Evolutionary conservation across 2,329 filamentous ascomycete genomes (phyloP), one percentile per base, ranked within the genome.

Genomic region (Byssoonygena ceratinophila): DNA sequence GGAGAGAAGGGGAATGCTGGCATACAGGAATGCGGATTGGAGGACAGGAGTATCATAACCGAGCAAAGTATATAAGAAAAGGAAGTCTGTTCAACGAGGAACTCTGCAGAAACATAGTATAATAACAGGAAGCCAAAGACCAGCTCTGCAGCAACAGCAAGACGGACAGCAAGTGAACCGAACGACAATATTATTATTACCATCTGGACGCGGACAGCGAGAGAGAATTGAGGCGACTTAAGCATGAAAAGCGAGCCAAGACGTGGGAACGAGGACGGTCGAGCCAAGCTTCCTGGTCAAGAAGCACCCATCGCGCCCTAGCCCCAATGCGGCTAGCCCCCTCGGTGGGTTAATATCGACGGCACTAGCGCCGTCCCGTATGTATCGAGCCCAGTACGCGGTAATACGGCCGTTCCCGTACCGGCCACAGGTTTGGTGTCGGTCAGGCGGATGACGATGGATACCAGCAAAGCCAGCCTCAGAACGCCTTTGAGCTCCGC

Each of bases 141-240:
- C 49, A 51, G 49, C 49, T 51, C 41, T 51, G 49, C 31, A 40
- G 46, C 34, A 32, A 49, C n/a, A 29, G 34, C 34, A 29, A 29
- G 4, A 31, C n/a, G 32, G 9, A 29, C 27, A 29, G n/a, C 16
- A 6, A n/a, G 43, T 12, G 27, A 31, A 20, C n/a, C 20, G 23
- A 18, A 41, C 46, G 14, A 25, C 40, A 27, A 44, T 18, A 43
- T 27, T 8, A 34, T 34, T 34, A 29, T 34, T 34, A 8, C 12
- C 3, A 37, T 37, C 23, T 27, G 45, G 20, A 27, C 37, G 49
- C 37, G 29, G 29, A 49, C 5, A 29, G 27, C 27, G 27, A 34
- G 46, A 3, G 46, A 49, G 46, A 32, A 40, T 49, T 41, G 46
- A 49, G 46, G 46, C 46, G 46, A 49, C 39, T 51, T 51, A 45